phyloP scores from a whole-genome alignment of 179 eudicot genomes.

The Sideroxylon spinosum region DNA sequence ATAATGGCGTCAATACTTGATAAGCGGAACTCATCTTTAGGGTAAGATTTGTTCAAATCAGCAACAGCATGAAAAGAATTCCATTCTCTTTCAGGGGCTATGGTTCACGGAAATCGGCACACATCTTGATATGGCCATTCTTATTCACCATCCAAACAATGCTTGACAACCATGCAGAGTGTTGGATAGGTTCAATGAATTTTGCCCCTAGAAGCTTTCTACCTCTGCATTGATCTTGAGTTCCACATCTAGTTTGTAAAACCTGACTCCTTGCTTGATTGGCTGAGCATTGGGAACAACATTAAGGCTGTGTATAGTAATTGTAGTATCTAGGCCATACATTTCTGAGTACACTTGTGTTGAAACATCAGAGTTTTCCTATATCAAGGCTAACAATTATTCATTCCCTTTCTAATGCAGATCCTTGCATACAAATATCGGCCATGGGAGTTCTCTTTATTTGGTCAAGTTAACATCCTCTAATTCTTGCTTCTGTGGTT shows the following conservation, averaged over 20 bases:
- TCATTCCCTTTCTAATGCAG: not conserved
- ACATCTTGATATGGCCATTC: too few species aligned
- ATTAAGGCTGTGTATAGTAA: not conserved
- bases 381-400: not conserved
- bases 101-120: too few species aligned
- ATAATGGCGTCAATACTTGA: too few species aligned
- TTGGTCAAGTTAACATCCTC: not conserved
- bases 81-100: too few species aligned
- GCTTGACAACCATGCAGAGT: not conserved
- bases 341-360: not conserved
- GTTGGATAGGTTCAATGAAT: not conserved
- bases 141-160: not conserved
- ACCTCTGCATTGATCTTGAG: not conserved
- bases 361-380: not conserved
- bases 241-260: not conserved
- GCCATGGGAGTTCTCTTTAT: not conserved
- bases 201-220: not conserved
- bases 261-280: not conserved
- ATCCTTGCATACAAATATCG: not conserved
- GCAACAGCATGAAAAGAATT: too few species aligned
- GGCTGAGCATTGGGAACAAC: not conserved
- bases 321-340: not conserved
- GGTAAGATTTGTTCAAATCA: too few species aligned
- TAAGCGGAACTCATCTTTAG: too few species aligned
- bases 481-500: not conserved